Base-by-base conservation (phyloP, 2,329 filamentous ascomycete species). In the Podosphaera xanthii region DNA sequence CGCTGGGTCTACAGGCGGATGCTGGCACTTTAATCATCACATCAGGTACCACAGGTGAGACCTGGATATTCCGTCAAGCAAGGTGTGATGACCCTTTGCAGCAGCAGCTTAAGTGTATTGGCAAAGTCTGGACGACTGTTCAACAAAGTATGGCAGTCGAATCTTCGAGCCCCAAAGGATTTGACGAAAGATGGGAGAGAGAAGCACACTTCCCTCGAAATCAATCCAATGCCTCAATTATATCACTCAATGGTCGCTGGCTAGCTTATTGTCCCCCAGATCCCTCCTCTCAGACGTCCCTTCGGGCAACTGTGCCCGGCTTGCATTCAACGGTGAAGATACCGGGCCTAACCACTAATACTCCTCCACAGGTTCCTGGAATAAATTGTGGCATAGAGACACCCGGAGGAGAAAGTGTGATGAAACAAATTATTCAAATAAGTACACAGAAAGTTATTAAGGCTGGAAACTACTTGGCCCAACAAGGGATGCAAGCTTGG, bases 81-180 rank as follows among this genome's bases (percentile, higher is more conserved):
- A 67, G 70, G 14, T 83, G 77, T 69, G 74, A 50, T 9, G 40
- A 40, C 3, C 31, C 36, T 31, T 57, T 50, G 2, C 52, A 35
- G 6, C 60, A 60, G 8, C 60, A 59, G 10, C 65, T 67, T 48
- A 64, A 71, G 44, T 96, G 89, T 66, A 75, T 92, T 59, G 90
- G 84, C 30, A 98, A 98, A 72, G 73, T 94, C 22, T 98, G 92
- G 92, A 96, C 92, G 0, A 83, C 82, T 52, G 74, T 95, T 35
- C 87, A 92, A 67, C 78, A 81, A 63, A 72, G 73, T 36, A 70
- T 73, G 22, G 75, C 75, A 60, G 73, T 73, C 33, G 66, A 69
- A 22, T 46, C 64, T 4, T 61, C 57, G 10, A 57, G 57, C 35
- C 52, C 64, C 1, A 60, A 60, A 58, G 60, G 62, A 4, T 59